Evolutionary conservation across 192 early-diverging fungal species (phyloP).

Genomic region (Coemansia sp.): DNA sequence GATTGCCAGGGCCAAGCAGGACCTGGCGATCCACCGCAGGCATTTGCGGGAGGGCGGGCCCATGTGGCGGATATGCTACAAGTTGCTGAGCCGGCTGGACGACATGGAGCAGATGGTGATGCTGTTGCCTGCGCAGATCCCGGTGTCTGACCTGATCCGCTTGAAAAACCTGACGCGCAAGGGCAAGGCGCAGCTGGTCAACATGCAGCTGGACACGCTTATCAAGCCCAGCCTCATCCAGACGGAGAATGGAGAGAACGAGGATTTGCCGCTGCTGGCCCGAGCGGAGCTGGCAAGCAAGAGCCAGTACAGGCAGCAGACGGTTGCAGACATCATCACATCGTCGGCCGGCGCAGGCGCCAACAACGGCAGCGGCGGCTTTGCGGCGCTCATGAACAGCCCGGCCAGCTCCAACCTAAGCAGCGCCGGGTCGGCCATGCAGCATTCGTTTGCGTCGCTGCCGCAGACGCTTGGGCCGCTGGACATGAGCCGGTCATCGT

Average conservation of each 20-base stretch:
- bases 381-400: constrained; percentile 4
- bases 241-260: constrained; percentile 34
- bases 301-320: constrained; percentile 9
- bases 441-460: neutral
- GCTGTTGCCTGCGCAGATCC: constrained; percentile 51
- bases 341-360: neutral
- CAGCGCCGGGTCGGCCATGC: neutral
- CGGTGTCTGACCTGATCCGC: constrained; percentile 40
- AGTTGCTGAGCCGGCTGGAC: constrained; percentile 48
- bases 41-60: constrained; percentile 49
- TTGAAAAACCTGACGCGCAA: constrained; percentile 45
- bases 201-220: constrained; percentile 50
- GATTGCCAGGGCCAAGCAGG: constrained; percentile 48
- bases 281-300: constrained; percentile 19
- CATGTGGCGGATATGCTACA: constrained; percentile 52
- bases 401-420: constrained; percentile 1
- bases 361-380: neutral
- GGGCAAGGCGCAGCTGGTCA: constrained; percentile 51
- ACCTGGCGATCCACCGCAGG: constrained; percentile 48
- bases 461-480: neutral
- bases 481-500: constrained; percentile 1
- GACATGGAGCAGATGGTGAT: constrained; percentile 57
- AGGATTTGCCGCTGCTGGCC: constrained; percentile 41
- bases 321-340: constrained; percentile 1
- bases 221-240: constrained; percentile 49